phyloP scores from a whole-genome alignment of 2,329 filamentous ascomycete genomes.

The Trichoderma sp. region DNA sequence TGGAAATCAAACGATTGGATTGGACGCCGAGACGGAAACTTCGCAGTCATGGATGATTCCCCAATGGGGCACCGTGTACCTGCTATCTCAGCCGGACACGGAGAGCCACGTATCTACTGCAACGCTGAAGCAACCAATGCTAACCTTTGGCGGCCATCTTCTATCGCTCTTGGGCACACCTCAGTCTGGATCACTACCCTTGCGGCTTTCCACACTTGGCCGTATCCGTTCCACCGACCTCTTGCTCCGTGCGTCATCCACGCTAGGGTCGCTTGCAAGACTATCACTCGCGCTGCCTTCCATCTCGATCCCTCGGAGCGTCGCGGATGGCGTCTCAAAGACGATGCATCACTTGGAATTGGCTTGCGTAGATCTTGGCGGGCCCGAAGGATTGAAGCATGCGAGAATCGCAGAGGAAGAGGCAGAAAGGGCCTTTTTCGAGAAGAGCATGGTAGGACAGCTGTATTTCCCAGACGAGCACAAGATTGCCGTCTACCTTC shows the following conservation, averaged over 20 bases:
- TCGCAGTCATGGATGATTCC: constrained; percentile 85
- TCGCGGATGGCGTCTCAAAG: constrained; percentile 81
- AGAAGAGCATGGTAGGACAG: constrained; percentile 98
- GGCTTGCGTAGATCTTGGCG: constrained; percentile 73
- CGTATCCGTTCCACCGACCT: constrained; percentile 86
- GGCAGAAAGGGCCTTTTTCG: constrained; percentile 93
- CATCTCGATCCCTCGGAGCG: constrained; percentile 86
- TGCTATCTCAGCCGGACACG: constrained; percentile 54
- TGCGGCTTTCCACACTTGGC: constrained; percentile 81
- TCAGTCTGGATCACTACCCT: constrained; percentile 77
- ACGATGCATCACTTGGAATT: constrained; percentile 77
- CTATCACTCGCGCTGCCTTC: constrained; percentile 82
- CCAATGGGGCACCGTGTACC: constrained; percentile 82
- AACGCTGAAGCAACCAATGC: constrained; percentile 75
- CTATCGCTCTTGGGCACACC: constrained; percentile 86
- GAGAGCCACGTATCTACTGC: constrained; percentile 62
- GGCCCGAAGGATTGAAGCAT: constrained; percentile 71
- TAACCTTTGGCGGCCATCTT: constrained; percentile 89
- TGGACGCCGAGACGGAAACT: constrained; percentile 50
- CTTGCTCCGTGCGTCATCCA: constrained; percentile 86
- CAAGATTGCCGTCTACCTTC: constrained; percentile 94
- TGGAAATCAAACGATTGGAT: constrained; percentile 72
- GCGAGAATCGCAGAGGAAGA: constrained; percentile 85
- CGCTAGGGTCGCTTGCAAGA: constrained; percentile 87
- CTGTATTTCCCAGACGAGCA: constrained; percentile 99